Base-by-base conservation (phyloP, 495 filamentous ascomycete species). In the Immersiella caudata region DNA sequence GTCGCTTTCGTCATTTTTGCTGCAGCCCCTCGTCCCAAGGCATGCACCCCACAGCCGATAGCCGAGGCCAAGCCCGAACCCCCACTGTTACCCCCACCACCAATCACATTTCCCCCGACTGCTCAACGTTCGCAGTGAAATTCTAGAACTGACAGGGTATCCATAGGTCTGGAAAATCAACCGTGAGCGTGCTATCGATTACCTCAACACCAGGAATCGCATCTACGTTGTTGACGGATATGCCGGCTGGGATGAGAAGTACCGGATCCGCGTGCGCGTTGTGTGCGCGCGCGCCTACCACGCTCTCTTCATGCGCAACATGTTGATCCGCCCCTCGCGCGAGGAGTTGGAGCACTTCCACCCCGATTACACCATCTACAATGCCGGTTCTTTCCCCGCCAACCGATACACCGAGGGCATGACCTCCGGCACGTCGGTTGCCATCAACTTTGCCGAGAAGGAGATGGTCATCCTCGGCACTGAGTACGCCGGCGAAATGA, bases 251-350 rank as follows among this genome's bases (percentile, higher is more conserved):
- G 95, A 99, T 73, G 90, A 96, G 86, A 93, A 94, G 76, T 99
- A 99, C 86, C 87, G 93, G 67, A 98, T 99, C 84, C 91, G 89
- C 73, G 95, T 99, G 75, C 96, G 95, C 71, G 94, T 99, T 68
- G 93, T 99, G 78, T 99, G 95, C 82, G 95, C 95, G 69, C 92
- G 95, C 78, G 95, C 95, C 81, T 99, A 99, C 86, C 95, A 99
- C 86, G 95, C 95, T 70, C 87, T 99, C 67, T 99, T 99, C 91
- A 99, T 99, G 95, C 92, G 96, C 74, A 99, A 99, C 86, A 99
- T 99, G 95, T 91, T 99, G 76, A 99, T 99, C 85, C 90, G 95
- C 76, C 95, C 95, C 65, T 82, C 87, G 54, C 85, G 85, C 61
- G 91, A 94, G 80, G 93, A 98, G 86, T 89, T 99, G 51, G 88